Evolutionary conservation across 345 rosid species (phyloP).

Genomic region (Arabidopsis thaliana): DNA sequence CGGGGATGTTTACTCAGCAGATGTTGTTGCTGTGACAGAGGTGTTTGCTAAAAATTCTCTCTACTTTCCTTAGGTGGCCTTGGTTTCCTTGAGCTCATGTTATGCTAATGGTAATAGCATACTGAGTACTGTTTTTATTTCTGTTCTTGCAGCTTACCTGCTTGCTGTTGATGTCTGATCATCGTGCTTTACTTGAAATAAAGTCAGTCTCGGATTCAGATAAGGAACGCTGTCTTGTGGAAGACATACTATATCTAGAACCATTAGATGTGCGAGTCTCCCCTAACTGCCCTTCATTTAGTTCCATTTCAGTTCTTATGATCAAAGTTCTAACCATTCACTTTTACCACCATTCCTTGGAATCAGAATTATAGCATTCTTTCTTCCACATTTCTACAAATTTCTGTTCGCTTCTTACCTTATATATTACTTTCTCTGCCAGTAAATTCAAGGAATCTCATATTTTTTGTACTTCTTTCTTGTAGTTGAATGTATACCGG

Average conservation of each 20-base stretch:
- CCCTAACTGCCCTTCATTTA: neutral
- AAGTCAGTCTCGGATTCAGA: slow-evolving; percentile 71
- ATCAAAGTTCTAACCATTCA: neutral
- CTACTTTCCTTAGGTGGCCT: neutral
- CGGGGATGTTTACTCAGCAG: slow-evolving; percentile 58
- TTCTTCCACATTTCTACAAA: neutral
- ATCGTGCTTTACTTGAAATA: slow-evolving; percentile 62
- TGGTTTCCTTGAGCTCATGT: slow-evolving; percentile 23
- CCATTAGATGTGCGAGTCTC: slow-evolving; percentile 68
- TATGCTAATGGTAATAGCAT: neutral
- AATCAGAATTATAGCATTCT: neutral
- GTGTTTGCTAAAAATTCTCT: slow-evolving; percentile 35
- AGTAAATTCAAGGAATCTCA: neutral
- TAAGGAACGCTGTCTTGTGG: slow-evolving; percentile 60
- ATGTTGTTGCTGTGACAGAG: slow-evolving; percentile 85
- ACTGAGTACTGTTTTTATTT: slow-evolving; percentile 16
- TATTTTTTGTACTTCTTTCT: slow-evolving; percentile 20
- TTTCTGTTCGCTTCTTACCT: neutral
- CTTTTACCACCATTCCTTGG: neutral
- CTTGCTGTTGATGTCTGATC: slow-evolving; percentile 65
- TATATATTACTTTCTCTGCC: neutral
- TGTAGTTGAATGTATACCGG: slow-evolving; percentile 79
- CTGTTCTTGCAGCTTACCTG: slow-evolving; percentile 69
- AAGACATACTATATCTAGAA: slow-evolving; percentile 75
- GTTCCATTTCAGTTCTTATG: neutral